Conservation (phyloP, 1,284 basidiomycete genomes). For the Fomitiporia mediterranea region DNA sequence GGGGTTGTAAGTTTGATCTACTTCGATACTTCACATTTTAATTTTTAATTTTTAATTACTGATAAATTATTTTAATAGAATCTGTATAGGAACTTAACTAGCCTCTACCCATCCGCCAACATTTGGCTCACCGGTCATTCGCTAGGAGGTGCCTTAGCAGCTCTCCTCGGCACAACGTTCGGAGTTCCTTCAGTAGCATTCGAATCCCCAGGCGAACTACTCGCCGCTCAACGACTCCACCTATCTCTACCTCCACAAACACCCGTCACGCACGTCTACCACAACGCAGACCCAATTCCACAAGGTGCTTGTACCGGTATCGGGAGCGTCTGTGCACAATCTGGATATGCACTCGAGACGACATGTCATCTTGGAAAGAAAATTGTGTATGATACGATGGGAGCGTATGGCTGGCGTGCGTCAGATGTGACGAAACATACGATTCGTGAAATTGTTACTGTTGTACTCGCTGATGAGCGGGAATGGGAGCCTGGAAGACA, state of each 20-base stretch:
- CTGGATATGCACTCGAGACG: conserved; percentile 70
- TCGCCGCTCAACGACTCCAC: conserved; percentile 84
- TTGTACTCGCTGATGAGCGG: conserved; percentile 73
- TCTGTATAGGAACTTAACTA: conserved; percentile 77
- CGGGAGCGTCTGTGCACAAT: conserved; percentile 57
- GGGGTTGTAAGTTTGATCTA: conserved; percentile 58
- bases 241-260: conserved; percentile 62
- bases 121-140: conserved; percentile 92
- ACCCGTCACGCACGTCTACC: conserved; percentile 67
- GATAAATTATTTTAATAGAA: conserved; percentile 35
- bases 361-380: conserved; percentile 66
- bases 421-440: conserved; percentile 80
- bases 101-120: conserved; percentile 78
- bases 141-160: conserved; percentile 85
- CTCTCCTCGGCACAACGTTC: conserved; percentile 87
- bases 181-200: conserved; percentile 93
- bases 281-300: conserved; percentile 79
- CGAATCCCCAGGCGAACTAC: conserved; percentile 87
- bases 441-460: conserved; percentile 74
- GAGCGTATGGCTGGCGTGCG: conserved; percentile 72
- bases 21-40: not conserved
- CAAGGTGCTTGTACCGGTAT: conserved; percentile 72
- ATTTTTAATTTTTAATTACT: conserved; percentile 5
- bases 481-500: conserved; percentile 27
- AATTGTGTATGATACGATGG: conserved; percentile 82